Conservation (phyloP, 192 early-diverging fungal genomes). For the Funneliformis geosporum region DNA sequence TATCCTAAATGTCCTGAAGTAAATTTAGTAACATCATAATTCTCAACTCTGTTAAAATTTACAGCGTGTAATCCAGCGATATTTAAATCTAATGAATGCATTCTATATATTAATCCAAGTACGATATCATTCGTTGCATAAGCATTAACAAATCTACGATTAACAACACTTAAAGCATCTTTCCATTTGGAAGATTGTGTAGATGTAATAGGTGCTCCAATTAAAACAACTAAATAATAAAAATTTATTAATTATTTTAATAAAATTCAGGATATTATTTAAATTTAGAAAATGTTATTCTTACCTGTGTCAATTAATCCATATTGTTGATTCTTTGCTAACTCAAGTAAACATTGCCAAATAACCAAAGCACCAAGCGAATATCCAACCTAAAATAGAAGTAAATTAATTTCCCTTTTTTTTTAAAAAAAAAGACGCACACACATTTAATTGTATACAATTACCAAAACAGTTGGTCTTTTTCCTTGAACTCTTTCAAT, state of each 20-base stretch:
- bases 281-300: slow-evolving; percentile 21
- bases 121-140: slow-evolving; percentile 59
- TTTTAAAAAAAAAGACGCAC: not conserved
- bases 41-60: slow-evolving; percentile 44
- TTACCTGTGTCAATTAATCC: slow-evolving; percentile 54
- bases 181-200: slow-evolving; percentile 45
- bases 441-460: slow-evolving; percentile 16
- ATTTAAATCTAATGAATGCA: slow-evolving; percentile 51
- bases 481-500: slow-evolving; percentile 56
- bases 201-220: slow-evolving; percentile 56
- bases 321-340: slow-evolving; percentile 42
- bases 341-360: slow-evolving; percentile 55
- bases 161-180: slow-evolving; percentile 41
- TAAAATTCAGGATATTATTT: no score
- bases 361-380: slow-evolving; percentile 60
- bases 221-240: slow-evolving; percentile 43
- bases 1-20: slow-evolving; percentile 55
- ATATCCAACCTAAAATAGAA: slow-evolving; percentile 47
- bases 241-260: not conserved
- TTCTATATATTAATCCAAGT: slow-evolving; percentile 50
- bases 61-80: slow-evolving; percentile 52
- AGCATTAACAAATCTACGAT: slow-evolving; percentile 54
- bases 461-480: slow-evolving; percentile 53
- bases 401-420: not conserved
- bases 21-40: slow-evolving; percentile 48